These are phyloP conservation scores for Trichoderma sp. DNA, from an alignment of 2,329 filamentous ascomycete species.

Conservation along the genomic window DNA sequence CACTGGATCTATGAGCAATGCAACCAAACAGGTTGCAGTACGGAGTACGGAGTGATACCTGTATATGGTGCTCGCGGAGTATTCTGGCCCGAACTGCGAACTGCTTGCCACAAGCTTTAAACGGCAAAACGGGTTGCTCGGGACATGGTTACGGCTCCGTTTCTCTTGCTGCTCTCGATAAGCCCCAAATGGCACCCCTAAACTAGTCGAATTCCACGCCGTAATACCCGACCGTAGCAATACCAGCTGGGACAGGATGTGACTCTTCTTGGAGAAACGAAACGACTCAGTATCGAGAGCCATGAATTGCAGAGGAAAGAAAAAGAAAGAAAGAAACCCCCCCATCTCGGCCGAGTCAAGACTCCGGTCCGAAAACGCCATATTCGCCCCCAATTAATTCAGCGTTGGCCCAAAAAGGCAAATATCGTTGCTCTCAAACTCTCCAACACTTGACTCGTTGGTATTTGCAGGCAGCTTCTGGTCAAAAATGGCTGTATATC, in stretches of 20 bases:
- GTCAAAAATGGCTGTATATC: not conserved
- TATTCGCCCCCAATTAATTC: not conserved
- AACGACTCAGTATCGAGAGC: not conserved
- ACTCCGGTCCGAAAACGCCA: not conserved
- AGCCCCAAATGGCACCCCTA: not conserved
- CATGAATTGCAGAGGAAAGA: not conserved
- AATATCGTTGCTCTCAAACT: not conserved
- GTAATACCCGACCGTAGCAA: not conserved
- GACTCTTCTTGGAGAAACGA: not conserved
- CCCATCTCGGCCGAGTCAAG: not conserved
- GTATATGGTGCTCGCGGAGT: not conserved
- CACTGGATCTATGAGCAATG: slow-evolving; percentile 16
- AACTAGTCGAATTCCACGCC: not conserved
- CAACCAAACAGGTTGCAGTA: slow-evolving; percentile 9
- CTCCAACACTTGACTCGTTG: not conserved
- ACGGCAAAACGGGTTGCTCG: not conserved
- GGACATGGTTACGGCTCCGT: not conserved
- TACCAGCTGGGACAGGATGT: not conserved
- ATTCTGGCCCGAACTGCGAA: not conserved
- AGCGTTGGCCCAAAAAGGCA: not conserved
- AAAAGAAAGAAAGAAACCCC: not conserved
- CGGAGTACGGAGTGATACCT: slow-evolving; percentile 18
- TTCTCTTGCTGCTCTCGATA: not conserved
- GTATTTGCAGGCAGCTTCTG: not conserved
- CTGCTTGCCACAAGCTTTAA: not conserved